Conservation (phyloP, 768 basidiomycete species). For the Suillus cothurnatus region DNA sequence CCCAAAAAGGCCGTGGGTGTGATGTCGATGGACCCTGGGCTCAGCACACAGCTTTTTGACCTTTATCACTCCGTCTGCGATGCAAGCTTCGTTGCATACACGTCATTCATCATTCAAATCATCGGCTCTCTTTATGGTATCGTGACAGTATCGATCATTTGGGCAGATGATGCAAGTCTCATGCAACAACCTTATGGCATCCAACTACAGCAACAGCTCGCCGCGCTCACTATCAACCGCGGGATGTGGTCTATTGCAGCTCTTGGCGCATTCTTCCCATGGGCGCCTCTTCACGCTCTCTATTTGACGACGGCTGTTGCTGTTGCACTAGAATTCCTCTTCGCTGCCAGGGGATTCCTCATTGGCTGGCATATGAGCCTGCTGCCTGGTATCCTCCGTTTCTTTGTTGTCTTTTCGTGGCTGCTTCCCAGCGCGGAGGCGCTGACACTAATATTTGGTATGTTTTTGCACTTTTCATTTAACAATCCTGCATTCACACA, state of each 20-base stretch:
- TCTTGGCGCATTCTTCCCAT: constrained; percentile 1
- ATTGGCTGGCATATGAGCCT: constrained; percentile 3
- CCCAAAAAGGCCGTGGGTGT: background rate
- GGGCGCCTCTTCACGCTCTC: constrained; percentile 4
- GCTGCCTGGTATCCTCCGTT: background rate
- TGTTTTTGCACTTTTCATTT: background rate
- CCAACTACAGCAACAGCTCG: constrained; percentile 5
- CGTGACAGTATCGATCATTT: constrained; percentile 7
- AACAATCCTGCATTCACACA: background rate
- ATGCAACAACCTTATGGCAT: background rate
- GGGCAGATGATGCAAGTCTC: constrained; percentile 4
- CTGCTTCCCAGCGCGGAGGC: constrained; percentile 3
- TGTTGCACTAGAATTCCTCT: constrained; percentile 4
- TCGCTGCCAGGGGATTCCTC: constrained; percentile 4
- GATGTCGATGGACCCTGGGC: constrained; percentile 8
- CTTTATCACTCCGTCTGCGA: constrained; percentile 5
- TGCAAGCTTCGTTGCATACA: background rate
- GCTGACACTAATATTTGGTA: constrained; percentile 2
- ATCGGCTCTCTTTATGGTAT: constrained; percentile 4
- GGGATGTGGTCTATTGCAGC: constrained; percentile 7
- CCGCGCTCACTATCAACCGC: constrained; percentile 7
- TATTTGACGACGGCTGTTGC: constrained; percentile 1
- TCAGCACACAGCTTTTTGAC: constrained; percentile 6
- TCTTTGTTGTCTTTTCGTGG: constrained; percentile 6
- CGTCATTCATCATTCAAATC: background rate